A percentile compares a stretch with the other conserved stretches of the same genome.
Conservation (phyloP, 2,329 filamentous ascomycete genomes). For the Verticillium dahliae region DNA sequence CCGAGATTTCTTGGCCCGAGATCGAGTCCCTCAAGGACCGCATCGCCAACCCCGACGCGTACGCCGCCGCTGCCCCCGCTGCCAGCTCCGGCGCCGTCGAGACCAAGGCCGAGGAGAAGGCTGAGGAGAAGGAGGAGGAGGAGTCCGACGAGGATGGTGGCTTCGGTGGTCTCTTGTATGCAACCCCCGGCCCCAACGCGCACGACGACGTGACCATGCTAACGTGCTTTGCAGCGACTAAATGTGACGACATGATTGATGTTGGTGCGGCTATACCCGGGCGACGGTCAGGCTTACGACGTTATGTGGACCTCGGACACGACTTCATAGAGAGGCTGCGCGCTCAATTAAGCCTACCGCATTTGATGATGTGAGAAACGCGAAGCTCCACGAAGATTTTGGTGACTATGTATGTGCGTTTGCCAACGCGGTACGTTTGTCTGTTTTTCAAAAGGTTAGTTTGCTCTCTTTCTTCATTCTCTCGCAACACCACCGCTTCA, state of each 20-base stretch:
- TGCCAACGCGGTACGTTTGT: not conserved
- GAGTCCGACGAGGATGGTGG: conserved; percentile 62
- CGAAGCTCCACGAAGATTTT: conserved; percentile 1
- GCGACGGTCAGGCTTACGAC: conserved; percentile 38
- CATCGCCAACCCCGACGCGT: conserved; percentile 97
- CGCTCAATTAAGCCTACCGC: conserved; percentile 29
- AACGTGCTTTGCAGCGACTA: conserved; percentile 42
- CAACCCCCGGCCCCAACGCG: conserved; percentile 9
- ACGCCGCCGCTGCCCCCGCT: conserved; percentile 74
- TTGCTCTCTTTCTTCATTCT: conserved; percentile 6
- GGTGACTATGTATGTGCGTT: conserved; percentile 16
- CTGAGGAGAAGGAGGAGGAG: conserved; percentile 62
- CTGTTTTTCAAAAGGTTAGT: conserved; percentile 36
- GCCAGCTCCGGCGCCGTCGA: conserved; percentile 45
- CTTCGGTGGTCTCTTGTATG: conserved; percentile 76
- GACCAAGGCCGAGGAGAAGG: conserved; percentile 53
- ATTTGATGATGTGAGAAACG: conserved; percentile 16
- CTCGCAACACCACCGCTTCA: not conserved
- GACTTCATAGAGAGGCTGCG: conserved; percentile 42
- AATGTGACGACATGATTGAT: conserved; percentile 33
- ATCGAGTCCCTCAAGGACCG: conserved; percentile 99
- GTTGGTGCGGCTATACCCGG: conserved; percentile 32
- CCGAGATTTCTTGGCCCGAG: conserved; percentile 88
- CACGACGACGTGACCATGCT: conserved; percentile 18
- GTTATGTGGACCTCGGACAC: conserved; percentile 27